Evolutionary conservation across 1,139 yeast species (phyloP), one percentile per base, ranked within the genome.

Genomic region (Suhomyces atakaporum): DNA sequence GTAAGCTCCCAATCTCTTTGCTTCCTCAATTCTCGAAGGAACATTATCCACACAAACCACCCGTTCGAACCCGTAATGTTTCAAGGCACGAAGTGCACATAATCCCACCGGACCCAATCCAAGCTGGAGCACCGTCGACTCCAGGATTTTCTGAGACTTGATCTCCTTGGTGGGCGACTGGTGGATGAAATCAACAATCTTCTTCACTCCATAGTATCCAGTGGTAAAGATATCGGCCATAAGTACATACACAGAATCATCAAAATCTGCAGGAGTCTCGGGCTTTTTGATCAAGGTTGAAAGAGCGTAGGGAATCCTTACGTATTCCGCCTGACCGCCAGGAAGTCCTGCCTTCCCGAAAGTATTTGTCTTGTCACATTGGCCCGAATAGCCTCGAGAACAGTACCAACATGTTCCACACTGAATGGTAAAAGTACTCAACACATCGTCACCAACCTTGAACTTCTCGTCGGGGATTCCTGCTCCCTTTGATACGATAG

Each of bases 221-320:
- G 86, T 80, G 25, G 81, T 77, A 54, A 80, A 80, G 37, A 80
- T 80, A 55, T 80, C 86, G 7, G 84, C 80, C 82, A 80, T 76
- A 45, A 80, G 55, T 6, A 79, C 74, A 30, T 79, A 73, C 7
- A 75, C 67, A 2, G 72, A 58, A 44, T 75, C 79, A 43, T 70
- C 67, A 22, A 63, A 49, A 7, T 35, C 47, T n/a, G 45, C 45
- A 1, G 49, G 50, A 9, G 52, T 43, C 4, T 22, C 22, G 4
- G 79, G 80, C 41, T 63, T 63, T 26, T 62, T 66, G 33, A 68
- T 62, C 47, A 79, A 57, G 0, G 81, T 75, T 12, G 71, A 60
- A 29, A 69, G 73, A 4, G 85, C 85, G 42, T 59, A 65, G 1
- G 86, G 86, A 11, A 80, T 70, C 11, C 78, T 54, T 10, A 79